Evolutionary conservation across 2,329 filamentous ascomycete genomes (phyloP), one percentile per base, ranked within the genome.

Genomic region (Alternaria infectoria): DNA sequence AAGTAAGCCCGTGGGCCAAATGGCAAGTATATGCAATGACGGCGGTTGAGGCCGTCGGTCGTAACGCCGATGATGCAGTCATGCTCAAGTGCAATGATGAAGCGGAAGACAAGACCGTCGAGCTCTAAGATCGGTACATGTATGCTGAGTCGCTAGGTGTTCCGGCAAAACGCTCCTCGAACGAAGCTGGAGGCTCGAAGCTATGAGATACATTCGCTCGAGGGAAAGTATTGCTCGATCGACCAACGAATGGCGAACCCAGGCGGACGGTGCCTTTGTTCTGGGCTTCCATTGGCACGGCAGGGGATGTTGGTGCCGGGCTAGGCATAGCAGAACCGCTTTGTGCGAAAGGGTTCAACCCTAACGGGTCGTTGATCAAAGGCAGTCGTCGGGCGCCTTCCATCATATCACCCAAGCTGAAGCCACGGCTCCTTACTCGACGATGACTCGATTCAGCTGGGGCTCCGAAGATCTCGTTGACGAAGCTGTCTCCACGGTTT

Each of bases 341-440:
- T 32, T 70, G 69, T 19, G 69, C 67, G 45, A 78, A 77, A 4
- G 76, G 75, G 47, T 76, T 75, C 60, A 74, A 71, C 52, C 74
- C 70, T 3, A 72, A 56, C 28, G 83, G 83, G 7, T 86, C 85
- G 5, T 83, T 85, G 5, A 89, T 79, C 60, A 84, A 82, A 47
- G 86, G 81, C 32, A 89, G 80, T 56, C 84, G 82, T 55, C 82
- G 78, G 69, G 81, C 83, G 55, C 83, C 81, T 26, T 82, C 82
- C 65, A 82, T 83, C 62, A 87, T 84, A 56, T 87, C 86, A 54
- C 87, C 86, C 23, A 87, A 82, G 50, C 87, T 90, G 70, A 88
- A 89, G 58, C 88, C 88, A 46, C 88, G 86, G 69, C 85, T 88
- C 44, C 88, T 85, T 32, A 88, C 83, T 28, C 87, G 85, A 59